phyloP scores from a whole-genome alignment of 2,329 filamentous ascomycete species.

The Fusarium neocosmosporiellum region DNA sequence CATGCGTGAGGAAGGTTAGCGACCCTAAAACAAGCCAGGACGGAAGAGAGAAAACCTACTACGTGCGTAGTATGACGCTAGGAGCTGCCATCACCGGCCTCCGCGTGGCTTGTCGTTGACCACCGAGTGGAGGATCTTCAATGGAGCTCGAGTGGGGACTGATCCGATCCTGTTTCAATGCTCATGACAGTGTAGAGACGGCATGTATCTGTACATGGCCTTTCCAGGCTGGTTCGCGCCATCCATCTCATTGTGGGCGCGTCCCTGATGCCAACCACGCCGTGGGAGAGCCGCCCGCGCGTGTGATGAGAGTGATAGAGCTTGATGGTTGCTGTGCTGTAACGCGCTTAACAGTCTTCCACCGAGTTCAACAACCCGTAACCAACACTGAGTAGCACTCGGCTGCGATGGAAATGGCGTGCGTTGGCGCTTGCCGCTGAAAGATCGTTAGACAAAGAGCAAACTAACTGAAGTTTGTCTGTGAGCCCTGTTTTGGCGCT shows the following conservation, averaged over 20 bases:
- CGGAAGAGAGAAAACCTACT: constrained; percentile 21
- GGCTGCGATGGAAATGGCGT: constrained; percentile 8
- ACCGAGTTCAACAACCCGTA: neutral
- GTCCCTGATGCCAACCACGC: constrained; percentile 19
- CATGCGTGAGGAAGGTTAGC: neutral
- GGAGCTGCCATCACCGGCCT: constrained; percentile 25
- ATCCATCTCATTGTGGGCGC: constrained; percentile 4
- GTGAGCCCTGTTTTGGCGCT: constrained; percentile 10
- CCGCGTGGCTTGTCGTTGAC: constrained; percentile 32
- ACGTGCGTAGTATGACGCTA: constrained; percentile 12
- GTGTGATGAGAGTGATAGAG: constrained; percentile 14
- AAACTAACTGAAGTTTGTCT: constrained; percentile 6
- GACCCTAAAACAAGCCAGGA: neutral
- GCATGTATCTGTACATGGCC: constrained; percentile 17
- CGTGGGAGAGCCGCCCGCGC: constrained; percentile 8
- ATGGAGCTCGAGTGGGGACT: constrained; percentile 33
- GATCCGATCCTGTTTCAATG: constrained; percentile 25
- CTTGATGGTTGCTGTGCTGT: neutral
- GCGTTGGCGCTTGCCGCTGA: constrained; percentile 22
- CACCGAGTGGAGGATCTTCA: constrained; percentile 31
- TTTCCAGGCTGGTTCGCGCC: neutral
- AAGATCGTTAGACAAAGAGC: constrained; percentile 8
- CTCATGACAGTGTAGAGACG: constrained; percentile 11
- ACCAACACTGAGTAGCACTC: constrained; percentile 28
- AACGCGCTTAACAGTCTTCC: constrained; percentile 26